Evolutionary conservation across 2,329 filamentous ascomycete genomes (phyloP).

Genomic region (Cladosporium phlei): DNA sequence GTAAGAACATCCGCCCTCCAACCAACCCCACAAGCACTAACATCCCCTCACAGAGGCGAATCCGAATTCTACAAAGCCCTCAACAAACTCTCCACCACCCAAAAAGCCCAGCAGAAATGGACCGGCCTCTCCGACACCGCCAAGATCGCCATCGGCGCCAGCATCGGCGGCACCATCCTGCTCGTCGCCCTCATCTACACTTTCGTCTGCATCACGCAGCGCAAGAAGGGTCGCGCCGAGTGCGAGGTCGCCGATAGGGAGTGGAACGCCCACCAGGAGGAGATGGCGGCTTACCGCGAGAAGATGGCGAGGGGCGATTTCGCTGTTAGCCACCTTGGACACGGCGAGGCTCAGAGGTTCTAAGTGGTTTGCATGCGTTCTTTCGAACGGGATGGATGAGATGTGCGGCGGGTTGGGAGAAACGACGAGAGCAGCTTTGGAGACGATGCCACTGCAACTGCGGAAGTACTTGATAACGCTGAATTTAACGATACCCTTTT

Average conservation of each 20-base stretch:
- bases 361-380: neutral
- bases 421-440: neutral
- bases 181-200: slow-evolving; percentile 32
- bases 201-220: slow-evolving; percentile 48
- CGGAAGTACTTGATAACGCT: slow-evolving; percentile 1
- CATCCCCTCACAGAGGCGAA: slow-evolving; percentile 19
- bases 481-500: slow-evolving; percentile 8
- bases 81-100: slow-evolving; percentile 39
- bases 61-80: slow-evolving; percentile 27
- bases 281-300: slow-evolving; percentile 29
- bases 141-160: slow-evolving; percentile 46
- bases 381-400: neutral
- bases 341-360: slow-evolving; percentile 10
- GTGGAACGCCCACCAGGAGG: slow-evolving; percentile 38
- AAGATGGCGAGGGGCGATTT: slow-evolving; percentile 28
- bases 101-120: slow-evolving; percentile 41
- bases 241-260: slow-evolving; percentile 44
- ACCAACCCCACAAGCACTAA: neutral
- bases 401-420: no score
- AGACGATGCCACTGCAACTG: neutral
- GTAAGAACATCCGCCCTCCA: slow-evolving; percentile 29
- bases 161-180: slow-evolving; percentile 38
- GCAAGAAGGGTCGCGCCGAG: slow-evolving; percentile 47
- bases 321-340: slow-evolving; percentile 17
- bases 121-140: slow-evolving; percentile 41